Evolutionary conservation across 805 yeast genomes (phyloP), one percentile per base, ranked within the genome.

Genomic region (Candida tammaniensis): DNA sequence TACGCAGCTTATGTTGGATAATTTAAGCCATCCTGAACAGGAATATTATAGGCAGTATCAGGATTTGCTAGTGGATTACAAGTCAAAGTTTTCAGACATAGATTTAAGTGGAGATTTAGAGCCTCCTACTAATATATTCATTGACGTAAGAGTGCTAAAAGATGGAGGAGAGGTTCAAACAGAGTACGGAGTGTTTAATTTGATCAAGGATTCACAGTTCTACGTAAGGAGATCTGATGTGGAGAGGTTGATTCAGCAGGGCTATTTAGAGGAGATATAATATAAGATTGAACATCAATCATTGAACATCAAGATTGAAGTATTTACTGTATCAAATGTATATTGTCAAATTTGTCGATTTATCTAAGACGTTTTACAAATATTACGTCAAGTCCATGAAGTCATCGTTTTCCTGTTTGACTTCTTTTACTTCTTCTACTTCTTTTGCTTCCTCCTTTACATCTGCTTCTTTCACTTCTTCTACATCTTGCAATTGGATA

Each of bases 111-210:
- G 97, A 0, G 78, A 86, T n/a, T 53, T 93, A 46, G 85, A 76
- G 15, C 98, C 98, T 0, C 98, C 98, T 1, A 76, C 74, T 23
- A 94, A 87, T 46, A 84, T 93, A 18, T 93, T 91, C 48, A 85
- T 91, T 7, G 98, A 91, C 51, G 98, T 93, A 4, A 67, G 98
- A 38, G 98, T 91, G 6, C 60, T 91, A 33, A 84, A 84, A 54
- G 95, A 91, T 50, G 97, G 95, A 0, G 98, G 98, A 1, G 98
- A 93, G 54, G 87, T 91, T 22, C 96, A 89, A 53, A 93, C 98
- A 0, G 98, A 91, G 55, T 91, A 91, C 49, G 98, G 97, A 15
- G 96, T 87, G 3, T 88, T 93, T 63, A 89, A 89, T 49, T 64
- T 93, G 44, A 86, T 94, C 3, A 91, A 89, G 51, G 91, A 91